Evolutionary conservation across 1,284 basidiomycete species (phyloP).

Genomic region (Apiotrichum mycotoxinovorans): DNA sequence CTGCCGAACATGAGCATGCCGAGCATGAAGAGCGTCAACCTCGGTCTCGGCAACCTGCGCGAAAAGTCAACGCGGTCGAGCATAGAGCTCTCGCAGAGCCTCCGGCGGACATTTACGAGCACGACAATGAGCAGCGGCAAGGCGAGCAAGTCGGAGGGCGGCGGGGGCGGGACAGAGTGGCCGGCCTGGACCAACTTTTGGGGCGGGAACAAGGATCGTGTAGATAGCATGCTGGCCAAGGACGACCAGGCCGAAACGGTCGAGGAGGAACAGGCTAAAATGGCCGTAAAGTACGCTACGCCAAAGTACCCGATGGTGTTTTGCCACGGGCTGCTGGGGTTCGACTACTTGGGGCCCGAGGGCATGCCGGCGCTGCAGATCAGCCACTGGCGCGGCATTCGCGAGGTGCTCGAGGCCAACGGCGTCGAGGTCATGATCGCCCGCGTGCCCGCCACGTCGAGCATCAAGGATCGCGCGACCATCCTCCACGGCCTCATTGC

Average conservation of each 20-base stretch:
- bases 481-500: conserved; percentile 79
- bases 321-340: conserved; percentile 87
- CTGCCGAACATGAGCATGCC: neutral
- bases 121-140: too few species aligned
- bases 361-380: conserved; percentile 61
- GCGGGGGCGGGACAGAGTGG: conserved; percentile 2
- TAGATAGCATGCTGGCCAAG: conserved; percentile 59
- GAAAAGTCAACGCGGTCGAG: neutral
- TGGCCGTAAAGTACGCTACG: conserved; percentile 69
- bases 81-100: neutral
- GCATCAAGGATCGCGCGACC: conserved; percentile 77
- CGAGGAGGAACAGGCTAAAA: conserved; percentile 57
- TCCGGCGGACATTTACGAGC: conserved; percentile 8
- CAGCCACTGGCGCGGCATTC: conserved; percentile 90
- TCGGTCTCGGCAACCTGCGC: neutral
- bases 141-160: neutral
- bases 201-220: conserved; percentile 52
- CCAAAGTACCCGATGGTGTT: conserved; percentile 83
- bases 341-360: conserved; percentile 56
- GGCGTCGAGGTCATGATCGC: conserved; percentile 89
- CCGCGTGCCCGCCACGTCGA: conserved; percentile 84
- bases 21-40: too few species aligned
- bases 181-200: conserved; percentile 5
- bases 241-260: conserved; percentile 59
- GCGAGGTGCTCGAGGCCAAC: conserved; percentile 79